phyloP scores from a whole-genome alignment of 176 grass and related monocot genomes.

The Oryza punctata region DNA sequence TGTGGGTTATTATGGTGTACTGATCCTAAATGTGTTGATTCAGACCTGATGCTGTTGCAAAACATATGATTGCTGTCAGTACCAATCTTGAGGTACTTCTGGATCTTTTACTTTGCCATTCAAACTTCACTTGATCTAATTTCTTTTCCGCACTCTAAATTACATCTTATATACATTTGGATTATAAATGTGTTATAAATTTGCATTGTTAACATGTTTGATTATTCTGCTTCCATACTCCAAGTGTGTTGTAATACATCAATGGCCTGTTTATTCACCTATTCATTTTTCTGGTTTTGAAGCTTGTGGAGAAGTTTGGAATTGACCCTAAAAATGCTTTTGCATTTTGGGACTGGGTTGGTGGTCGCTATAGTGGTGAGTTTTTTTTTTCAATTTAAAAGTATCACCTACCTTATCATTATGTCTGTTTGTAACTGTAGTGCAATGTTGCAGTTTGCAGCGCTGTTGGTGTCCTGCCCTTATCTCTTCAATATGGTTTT shows the following conservation, averaged over 20 bases:
- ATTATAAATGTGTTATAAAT: background rate
- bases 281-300: slow-evolving; percentile 41
- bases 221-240: slow-evolving; percentile 8
- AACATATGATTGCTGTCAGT: slow-evolving; percentile 99
- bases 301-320: slow-evolving; percentile 95
- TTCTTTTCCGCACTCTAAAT: background rate
- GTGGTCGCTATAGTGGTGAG: slow-evolving; percentile 97
- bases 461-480: slow-evolving; percentile 92
- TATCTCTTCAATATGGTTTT: slow-evolving; percentile 98
- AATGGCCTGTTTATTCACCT: background rate
- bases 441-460: slow-evolving; percentile 82
- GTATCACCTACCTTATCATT: slow-evolving; percentile 6
- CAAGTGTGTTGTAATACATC: background rate
- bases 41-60: slow-evolving; percentile 83
- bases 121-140: slow-evolving; percentile 6
- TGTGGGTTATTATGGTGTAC: slow-evolving; percentile 16
- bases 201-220: slow-evolving; percentile 8
- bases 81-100: slow-evolving; percentile 84
- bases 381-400: background rate
- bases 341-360: slow-evolving; percentile 99
- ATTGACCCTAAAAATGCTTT: slow-evolving; percentile 96
- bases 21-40: slow-evolving; percentile 37
- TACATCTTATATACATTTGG: background rate
- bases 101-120: background rate
- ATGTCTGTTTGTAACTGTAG: slow-evolving; percentile 29